phyloP scores from a whole-genome alignment of 2,329 filamentous ascomycete species.

The Colletotrichum acutatum region DNA sequence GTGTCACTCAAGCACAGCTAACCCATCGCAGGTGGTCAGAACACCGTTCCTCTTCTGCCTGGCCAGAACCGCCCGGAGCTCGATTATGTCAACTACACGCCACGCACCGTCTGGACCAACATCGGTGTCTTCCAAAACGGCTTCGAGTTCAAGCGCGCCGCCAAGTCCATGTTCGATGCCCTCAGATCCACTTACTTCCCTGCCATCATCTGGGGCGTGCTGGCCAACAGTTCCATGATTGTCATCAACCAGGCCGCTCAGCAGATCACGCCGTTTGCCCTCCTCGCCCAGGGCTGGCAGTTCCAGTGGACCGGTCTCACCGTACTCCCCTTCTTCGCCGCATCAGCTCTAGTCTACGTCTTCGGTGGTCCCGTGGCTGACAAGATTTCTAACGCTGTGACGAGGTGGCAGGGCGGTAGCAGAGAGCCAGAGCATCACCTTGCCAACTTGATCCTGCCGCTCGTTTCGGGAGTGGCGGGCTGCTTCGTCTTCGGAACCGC shows the following conservation, averaged over 20 bases:
- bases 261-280: slow-evolving; percentile 37
- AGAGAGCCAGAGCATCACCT: slow-evolving; percentile 48
- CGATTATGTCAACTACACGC: slow-evolving; percentile 41
- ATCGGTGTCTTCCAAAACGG: slow-evolving; percentile 45
- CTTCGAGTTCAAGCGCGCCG: slow-evolving; percentile 40
- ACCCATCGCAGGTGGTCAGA: slow-evolving; percentile 15
- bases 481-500: slow-evolving; percentile 46
- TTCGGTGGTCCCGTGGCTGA: slow-evolving; percentile 45
- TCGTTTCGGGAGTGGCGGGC: slow-evolving; percentile 42
- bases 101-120: slow-evolving; percentile 44
- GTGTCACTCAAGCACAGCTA: background rate
- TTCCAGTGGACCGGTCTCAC: slow-evolving; percentile 44
- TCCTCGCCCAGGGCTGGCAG: slow-evolving; percentile 40
- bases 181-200: slow-evolving; percentile 47
- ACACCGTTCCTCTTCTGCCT: slow-evolving; percentile 38
- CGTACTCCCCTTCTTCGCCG: slow-evolving; percentile 40
- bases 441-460: slow-evolving; percentile 44
- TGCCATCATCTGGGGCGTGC: slow-evolving; percentile 45
- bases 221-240: slow-evolving; percentile 45
- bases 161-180: slow-evolving; percentile 41
- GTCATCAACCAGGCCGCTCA: slow-evolving; percentile 42
- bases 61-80: slow-evolving; percentile 43
- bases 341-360: slow-evolving; percentile 37
- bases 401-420: slow-evolving; percentile 40
- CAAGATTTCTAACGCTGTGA: slow-evolving; percentile 41